These are phyloP conservation scores for Vigna reflexopilosa DNA, from an alignment of 306 rosid genomes.

Conservation along the genomic window DNA sequence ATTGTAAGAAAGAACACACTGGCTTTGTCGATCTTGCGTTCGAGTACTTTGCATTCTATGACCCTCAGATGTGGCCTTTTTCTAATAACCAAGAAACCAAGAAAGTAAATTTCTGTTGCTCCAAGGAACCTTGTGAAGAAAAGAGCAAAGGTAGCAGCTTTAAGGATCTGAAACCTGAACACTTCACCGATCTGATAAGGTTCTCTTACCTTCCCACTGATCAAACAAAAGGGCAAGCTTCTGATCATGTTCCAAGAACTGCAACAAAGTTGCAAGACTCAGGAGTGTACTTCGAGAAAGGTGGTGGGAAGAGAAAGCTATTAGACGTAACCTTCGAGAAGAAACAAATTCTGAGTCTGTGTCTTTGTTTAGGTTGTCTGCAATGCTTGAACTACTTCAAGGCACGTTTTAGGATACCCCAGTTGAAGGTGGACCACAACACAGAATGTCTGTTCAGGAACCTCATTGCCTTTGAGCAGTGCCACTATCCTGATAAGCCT, in stretches of 20 bases:
- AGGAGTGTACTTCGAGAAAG: conserved; percentile 49
- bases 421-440: conserved; percentile 39
- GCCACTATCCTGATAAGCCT: conserved; percentile 48
- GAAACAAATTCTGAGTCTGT: conserved; percentile 21
- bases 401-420: conserved; percentile 43
- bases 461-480: conserved; percentile 64
- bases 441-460: conserved; percentile 58
- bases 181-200: conserved; percentile 16
- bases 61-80: neutral
- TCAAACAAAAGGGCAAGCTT: neutral
- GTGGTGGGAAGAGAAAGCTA: neutral
- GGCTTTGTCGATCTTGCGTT: neutral
- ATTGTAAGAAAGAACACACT: neutral
- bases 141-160: neutral
- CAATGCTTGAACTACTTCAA: conserved; percentile 24
- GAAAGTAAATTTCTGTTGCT: neutral
- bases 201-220: conserved; percentile 38
- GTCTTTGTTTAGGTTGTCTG: conserved; percentile 43
- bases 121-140: neutral
- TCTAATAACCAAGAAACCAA: conserved; percentile 17
- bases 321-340: conserved; percentile 41
- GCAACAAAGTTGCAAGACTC: conserved; percentile 54
- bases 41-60: neutral
- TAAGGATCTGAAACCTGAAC: neutral
- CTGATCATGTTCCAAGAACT: conserved; percentile 13